Evolutionary conservation across 495 filamentous ascomycete genomes (phyloP).

Genomic region (Amniculicola lignicola): DNA sequence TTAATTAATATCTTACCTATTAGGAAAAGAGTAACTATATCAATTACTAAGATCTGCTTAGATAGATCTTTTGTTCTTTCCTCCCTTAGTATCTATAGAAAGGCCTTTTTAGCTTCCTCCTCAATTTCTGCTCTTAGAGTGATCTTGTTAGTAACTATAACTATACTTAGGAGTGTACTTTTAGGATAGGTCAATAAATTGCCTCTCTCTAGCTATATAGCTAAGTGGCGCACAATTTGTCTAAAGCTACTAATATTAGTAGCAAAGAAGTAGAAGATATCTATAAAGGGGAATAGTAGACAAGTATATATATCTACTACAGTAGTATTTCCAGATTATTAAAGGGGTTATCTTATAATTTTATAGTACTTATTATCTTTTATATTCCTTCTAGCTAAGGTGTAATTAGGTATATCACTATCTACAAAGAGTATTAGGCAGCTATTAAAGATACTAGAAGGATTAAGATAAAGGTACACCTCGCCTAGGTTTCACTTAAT

Average conservation of each 20-base stretch:
- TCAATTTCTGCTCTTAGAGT: slow-evolving; percentile 12
- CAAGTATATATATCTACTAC: neutral
- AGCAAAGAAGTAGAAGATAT: slow-evolving; percentile 31
- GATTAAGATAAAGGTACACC: slow-evolving; percentile 29
- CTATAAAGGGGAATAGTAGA: neutral
- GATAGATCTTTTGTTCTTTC: slow-evolving; percentile 26
- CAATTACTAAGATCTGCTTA: slow-evolving; percentile 27
- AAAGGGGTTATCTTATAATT: slow-evolving; percentile 1
- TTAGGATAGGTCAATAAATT: slow-evolving; percentile 17
- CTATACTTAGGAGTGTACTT: slow-evolving; percentile 8
- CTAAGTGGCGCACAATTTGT: slow-evolving; percentile 20
- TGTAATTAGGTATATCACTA: slow-evolving; percentile 20
- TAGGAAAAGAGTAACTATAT: slow-evolving; percentile 24
- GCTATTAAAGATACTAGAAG: slow-evolving; percentile 25
- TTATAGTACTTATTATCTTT: slow-evolving; percentile 19
- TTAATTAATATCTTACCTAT: slow-evolving; percentile 3
- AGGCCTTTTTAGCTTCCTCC: slow-evolving; percentile 20
- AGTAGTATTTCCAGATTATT: neutral
- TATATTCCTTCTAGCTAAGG: slow-evolving; percentile 4
- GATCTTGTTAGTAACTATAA: slow-evolving; percentile 21
- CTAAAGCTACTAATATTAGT: slow-evolving; percentile 30
- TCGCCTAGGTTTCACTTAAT: slow-evolving; percentile 16
- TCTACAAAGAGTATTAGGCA: slow-evolving; percentile 31
- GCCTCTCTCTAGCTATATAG: slow-evolving; percentile 23
- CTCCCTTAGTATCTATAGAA: slow-evolving; percentile 28